Conservation (phyloP, 208 protist species). For the Crithidia acanthocephali region DNA sequence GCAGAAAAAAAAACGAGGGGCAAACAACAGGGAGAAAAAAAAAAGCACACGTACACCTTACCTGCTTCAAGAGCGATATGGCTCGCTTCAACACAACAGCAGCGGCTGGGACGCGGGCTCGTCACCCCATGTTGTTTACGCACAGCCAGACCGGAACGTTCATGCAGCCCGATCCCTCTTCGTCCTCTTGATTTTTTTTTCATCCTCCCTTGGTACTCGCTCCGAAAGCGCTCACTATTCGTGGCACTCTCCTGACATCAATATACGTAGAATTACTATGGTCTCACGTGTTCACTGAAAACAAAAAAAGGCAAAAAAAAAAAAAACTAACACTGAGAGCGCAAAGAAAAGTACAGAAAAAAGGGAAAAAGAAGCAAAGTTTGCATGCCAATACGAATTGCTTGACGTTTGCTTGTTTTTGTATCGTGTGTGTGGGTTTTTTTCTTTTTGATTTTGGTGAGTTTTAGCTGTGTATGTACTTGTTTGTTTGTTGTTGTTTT, state of each 20-base stretch:
- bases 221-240: too few species aligned
- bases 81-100: too few species aligned
- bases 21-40: too few species aligned
- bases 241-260: neutral
- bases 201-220: neutral
- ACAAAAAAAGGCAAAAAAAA: slow-evolving; percentile 25
- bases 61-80: too few species aligned
- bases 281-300: neutral
- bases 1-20: too few species aligned
- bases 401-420: neutral
- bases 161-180: too few species aligned
- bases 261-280: neutral
- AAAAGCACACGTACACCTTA: too few species aligned
- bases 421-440: neutral
- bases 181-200: neutral
- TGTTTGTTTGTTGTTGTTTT: neutral
- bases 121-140: too few species aligned
- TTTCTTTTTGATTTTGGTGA: too few species aligned
- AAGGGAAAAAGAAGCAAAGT: slow-evolving; percentile 7
- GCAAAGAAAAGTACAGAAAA: slow-evolving; percentile 3
- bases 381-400: slow-evolving; percentile 1
- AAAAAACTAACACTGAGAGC: neutral
- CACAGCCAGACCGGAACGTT: too few species aligned
- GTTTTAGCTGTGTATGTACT: neutral
- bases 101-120: too few species aligned